Evolutionary conservation across 345 rosid genomes (phyloP), one percentile per base, ranked within the genome.

Genomic region (Psidium friedrichsthalianum): DNA sequence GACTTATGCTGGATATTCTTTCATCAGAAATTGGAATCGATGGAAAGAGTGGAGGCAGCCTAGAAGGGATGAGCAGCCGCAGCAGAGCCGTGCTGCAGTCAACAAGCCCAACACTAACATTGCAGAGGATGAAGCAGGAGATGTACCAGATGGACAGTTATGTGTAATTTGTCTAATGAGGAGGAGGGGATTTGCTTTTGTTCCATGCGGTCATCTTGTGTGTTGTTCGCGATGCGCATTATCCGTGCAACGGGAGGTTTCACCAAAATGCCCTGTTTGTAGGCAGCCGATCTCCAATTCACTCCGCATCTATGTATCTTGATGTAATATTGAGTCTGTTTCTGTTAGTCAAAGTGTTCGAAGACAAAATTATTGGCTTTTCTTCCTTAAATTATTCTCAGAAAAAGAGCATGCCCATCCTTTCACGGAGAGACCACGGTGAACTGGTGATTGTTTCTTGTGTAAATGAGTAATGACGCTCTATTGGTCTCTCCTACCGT

Each of bases 171-270:
- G 99, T 88, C 90, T 93, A 82, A 87, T 90, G 86, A 91, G 96
- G 89, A 91, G 96, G 14, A 89, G 95, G 59, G 88, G 91, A 11
- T 89, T n/a, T n/a, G n/a, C n/a, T n/a, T n/a, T n/a, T n/a, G 87
- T 92, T 84, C 98, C 98, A 21, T 97, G 99, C 27, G 98, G 99
- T 42, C 99, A 96, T 87, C n/a, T 96, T 16, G 99, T 93, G 42
- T 96, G 99, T 87, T 97, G 99, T 90, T 93, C 91, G 86, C 89
- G 58, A 61, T 97, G 97, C 53, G 98, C 96, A 24, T 57, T 88
- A 76, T 88, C 94, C 6, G 92, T 93, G 36, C 36, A 36, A 86
- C 89, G 94, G 5, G 96, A 90, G 82, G 64, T 82, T 51, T 78
- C 89, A 44, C 98, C 96, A 0, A 96, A 91, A 84, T 97, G 98